Conservation (phyloP, 73 alveolate species). For the Urostyla sp. region DNA sequence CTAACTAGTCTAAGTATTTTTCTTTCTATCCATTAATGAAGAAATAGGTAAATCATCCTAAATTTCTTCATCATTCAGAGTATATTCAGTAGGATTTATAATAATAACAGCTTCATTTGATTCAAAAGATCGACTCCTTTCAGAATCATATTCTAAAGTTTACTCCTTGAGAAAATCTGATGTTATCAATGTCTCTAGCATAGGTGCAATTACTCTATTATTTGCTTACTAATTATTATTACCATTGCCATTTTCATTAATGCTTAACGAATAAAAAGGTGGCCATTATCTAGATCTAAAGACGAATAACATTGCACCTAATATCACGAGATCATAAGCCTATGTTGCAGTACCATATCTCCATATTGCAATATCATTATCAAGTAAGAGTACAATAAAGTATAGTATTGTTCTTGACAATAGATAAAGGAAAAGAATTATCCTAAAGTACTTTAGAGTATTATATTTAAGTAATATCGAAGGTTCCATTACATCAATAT, state of each 20-base stretch:
- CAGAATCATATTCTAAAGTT: not conserved
- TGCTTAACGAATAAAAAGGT: constrained; percentile 12
- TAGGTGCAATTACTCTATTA: constrained; percentile 1
- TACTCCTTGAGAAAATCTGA: not conserved
- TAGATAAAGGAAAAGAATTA: not conserved
- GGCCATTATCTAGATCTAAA: constrained; percentile 41
- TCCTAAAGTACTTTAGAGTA: constrained; percentile 5
- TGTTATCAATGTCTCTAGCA: constrained; percentile 11
- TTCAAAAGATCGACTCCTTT: not conserved
- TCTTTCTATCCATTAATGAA: constrained; percentile 27
- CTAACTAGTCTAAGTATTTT: too few relatives aligned
- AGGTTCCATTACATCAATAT: constrained; percentile 25
- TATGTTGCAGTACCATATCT: constrained; percentile 5
- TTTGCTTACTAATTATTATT: not conserved
- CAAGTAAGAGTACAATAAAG: constrained; percentile 4
- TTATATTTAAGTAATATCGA: not conserved
- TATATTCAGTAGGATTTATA: constrained; percentile 30
- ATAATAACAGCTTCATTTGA: constrained; percentile 20
- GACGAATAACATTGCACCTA: constrained; percentile 1
- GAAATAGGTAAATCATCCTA: not conserved
- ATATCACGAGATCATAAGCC: not conserved
- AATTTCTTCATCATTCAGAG: constrained; percentile 15
- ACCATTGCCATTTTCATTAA: not conserved
- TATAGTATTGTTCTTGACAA: not conserved
- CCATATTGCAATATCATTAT: not conserved